Evolutionary conservation across 345 rosid species (phyloP).

Genomic region (Crucihimalaya himalaica): DNA sequence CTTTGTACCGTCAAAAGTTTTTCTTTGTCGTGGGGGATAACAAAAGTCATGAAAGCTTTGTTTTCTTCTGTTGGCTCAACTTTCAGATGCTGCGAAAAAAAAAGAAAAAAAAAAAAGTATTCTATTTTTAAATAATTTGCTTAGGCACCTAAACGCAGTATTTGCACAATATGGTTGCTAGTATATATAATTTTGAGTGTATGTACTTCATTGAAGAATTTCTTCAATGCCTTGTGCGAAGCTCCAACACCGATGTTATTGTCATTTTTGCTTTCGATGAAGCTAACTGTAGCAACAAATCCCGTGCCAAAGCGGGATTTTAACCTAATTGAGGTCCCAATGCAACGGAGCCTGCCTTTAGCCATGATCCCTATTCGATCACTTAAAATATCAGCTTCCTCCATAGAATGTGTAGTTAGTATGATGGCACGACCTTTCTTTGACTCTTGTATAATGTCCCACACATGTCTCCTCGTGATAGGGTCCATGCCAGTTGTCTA

Average conservation of each 20-base stretch:
- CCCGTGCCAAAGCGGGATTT: conserved; percentile 94
- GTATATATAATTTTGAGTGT: not conserved
- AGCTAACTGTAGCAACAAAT: conserved; percentile 72
- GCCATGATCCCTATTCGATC: conserved; percentile 95
- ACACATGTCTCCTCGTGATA: conserved; percentile 77
- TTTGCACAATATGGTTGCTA: not conserved
- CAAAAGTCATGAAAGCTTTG: conserved; percentile 69
- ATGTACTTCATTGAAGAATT: conserved; percentile 66
- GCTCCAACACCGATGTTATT: conserved; percentile 12
- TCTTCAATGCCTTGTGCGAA: conserved; percentile 53
- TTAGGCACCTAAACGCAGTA: not conserved
- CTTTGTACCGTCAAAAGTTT: conserved; percentile 53
- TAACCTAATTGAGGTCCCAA: conserved; percentile 84
- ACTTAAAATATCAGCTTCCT: conserved; percentile 89
- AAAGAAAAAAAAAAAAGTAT: not conserved
- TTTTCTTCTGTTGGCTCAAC: conserved; percentile 72
- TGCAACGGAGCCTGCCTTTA: conserved; percentile 85
- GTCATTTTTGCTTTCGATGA: conserved; percentile 45
- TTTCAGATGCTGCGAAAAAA: conserved; percentile 53
- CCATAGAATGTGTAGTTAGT: conserved; percentile 94
- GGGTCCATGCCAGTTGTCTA: conserved; percentile 93
- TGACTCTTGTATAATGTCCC: conserved; percentile 76
- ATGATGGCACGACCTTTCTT: conserved; percentile 85
- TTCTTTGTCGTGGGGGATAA: conserved; percentile 86
- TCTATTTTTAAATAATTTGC: not conserved